phyloP scores from a whole-genome alignment of 1,284 basidiomycete species.

The Leucoagaricus sp. region DNA sequence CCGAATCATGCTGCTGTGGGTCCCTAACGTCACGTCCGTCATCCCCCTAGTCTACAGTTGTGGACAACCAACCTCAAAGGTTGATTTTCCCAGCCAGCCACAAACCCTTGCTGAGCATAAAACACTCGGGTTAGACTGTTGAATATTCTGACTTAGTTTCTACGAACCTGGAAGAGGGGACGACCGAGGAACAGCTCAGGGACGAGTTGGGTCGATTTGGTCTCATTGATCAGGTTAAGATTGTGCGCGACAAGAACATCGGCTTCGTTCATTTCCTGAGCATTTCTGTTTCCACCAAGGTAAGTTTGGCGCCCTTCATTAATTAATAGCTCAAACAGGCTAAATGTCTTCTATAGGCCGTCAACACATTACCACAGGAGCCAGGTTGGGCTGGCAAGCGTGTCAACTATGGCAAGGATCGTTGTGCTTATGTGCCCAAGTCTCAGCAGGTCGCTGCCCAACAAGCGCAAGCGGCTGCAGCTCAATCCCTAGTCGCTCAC shows the following conservation, averaged over 20 bases:
- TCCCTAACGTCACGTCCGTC: no score
- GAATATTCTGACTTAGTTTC: no score
- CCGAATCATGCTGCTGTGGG: no score
- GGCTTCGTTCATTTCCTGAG: constrained; percentile 96
- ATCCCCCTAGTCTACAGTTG: no score
- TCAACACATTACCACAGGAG: constrained; percentile 86
- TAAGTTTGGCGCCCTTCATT: constrained; percentile 29
- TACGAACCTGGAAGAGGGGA: constrained; percentile 84
- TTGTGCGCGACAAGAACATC: constrained; percentile 96
- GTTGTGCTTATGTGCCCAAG: constrained; percentile 92
- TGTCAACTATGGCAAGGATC: constrained; percentile 94
- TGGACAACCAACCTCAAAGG: no score
- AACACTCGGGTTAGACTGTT: no score
- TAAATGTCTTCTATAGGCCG: constrained; percentile 57
- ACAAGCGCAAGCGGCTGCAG: constrained; percentile 80
- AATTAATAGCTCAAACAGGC: not conserved
- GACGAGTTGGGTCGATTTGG: constrained; percentile 89
- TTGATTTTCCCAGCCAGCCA: no score
- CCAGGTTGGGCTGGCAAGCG: constrained; percentile 92
- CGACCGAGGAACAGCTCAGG: constrained; percentile 87
- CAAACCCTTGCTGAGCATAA: no score
- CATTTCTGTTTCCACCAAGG: constrained; percentile 92
- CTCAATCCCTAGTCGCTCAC: constrained; percentile 76
- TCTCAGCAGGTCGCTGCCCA: constrained; percentile 84
- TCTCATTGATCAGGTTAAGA: constrained; percentile 98